Evolutionary conservation across 2,329 filamentous ascomycete species (phyloP), one percentile per base, ranked within the genome.

Genomic region (Talaromyces piceae): DNA sequence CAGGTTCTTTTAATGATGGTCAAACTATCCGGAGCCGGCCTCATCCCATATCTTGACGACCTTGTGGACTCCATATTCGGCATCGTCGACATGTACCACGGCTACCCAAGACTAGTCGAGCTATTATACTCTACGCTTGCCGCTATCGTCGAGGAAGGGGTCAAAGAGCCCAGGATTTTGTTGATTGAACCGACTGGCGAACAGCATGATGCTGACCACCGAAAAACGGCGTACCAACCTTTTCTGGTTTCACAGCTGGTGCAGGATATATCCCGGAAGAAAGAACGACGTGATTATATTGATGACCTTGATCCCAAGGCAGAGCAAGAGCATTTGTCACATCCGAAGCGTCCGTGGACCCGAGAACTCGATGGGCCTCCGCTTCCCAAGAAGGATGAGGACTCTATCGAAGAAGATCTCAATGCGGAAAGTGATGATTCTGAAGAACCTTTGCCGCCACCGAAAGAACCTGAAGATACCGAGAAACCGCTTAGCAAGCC

Each of bases 1-100:
- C 87, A 91, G 58, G 93, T 97, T 2, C 71, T 98, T 45, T 79
- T 86, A 5, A 96, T 98, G 91, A 94, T 97, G 87, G 83, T 97
- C 54, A 83, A 81, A 23, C 78, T 98, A 12, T 88, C 90, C 16
- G 93, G 93, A 0, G 83, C 90, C 1, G 78, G 77, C 6, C 68
- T 98, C 20, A 77, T 98, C 9, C 90, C 91, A 0, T 96, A 91
- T 63, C 74, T 98, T 1, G 91, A 97, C 62, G 93, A 98, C 63
- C 81, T 95, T 1, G 83, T 97, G 3, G 86, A 84, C 4, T 91
- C 88, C 0, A 89, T 98, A 33, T 97, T 98, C 66, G 86, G 87
- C 0, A 89, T 91, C 0, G 73, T 98, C n/a, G 90, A 96, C 58
- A 88, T 89, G 61, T 98, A 93, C 61, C 93, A 98, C 61, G 93